Evolutionary conservation across 495 filamentous ascomycete genomes (phyloP), one percentile per base, ranked within the genome.

Genomic region (Tetracladium marchalianum): DNA sequence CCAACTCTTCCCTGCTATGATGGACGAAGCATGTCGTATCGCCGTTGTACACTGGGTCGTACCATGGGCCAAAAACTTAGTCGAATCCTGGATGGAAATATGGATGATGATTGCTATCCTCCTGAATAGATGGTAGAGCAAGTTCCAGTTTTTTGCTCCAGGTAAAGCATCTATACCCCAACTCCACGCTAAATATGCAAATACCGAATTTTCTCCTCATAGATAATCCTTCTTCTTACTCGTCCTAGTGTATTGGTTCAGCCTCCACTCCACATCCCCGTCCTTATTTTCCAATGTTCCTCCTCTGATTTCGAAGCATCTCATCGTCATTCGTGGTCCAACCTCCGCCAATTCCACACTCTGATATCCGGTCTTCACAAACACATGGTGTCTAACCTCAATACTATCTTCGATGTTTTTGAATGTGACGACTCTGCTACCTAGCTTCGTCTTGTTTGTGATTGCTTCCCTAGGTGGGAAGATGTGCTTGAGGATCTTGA

Each of bases 211-310:
- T 24, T 37, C n/a, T 36, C 27, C 16, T 79, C 65, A 95, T 47
- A 95, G 76, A 61, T 93, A 92, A 53, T 90, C 86, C 74, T 94
- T 95, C 75, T 96, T 96, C 63, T 73, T 74, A 59, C 81, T 79
- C 31, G 89, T 96, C 55, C 92, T 79, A 1, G 90, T 98, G 61
- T 95, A 98, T 57, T 95, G 90, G 46, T 84, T 92, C 51, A 97
- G 67, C 43, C 85, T 79, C 92, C 92, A 98, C 64, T 98, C 93
- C 31, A 86, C 77, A 70, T 97, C 93, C n/a, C 90, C 90, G 53
- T 88, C 85, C 53, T 93, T 94, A 56, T 90, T 93, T 59, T 96
- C 92, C 38, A 95, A 68, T 2, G 90, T 92, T n/a, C 92, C 90
- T 43, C 85, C 81, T 39, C 88, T 73, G 49, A 99, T 94, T 62